Conservation (phyloP, 2,329 filamentous ascomycete genomes). For the Fusarium concolor region DNA sequence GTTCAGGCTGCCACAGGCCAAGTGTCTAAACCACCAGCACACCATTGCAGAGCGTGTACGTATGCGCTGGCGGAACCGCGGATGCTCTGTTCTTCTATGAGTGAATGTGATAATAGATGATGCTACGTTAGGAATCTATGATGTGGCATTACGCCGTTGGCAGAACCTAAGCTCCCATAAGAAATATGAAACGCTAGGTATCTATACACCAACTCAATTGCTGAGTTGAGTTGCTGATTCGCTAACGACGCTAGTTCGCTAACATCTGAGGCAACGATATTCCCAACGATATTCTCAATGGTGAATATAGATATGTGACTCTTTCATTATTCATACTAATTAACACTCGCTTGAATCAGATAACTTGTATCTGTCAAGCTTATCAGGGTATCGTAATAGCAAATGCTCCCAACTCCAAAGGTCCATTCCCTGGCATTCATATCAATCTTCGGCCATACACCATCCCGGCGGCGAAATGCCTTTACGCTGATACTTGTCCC, state of each 20-base stretch:
- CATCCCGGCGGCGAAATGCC: conserved; percentile 41
- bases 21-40: background rate
- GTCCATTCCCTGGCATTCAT: background rate
- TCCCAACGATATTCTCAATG: background rate
- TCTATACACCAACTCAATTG: background rate
- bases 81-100: conserved; percentile 9
- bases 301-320: background rate
- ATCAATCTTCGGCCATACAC: conserved; percentile 38
- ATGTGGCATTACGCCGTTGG: conserved; percentile 44
- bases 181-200: conserved; percentile 20
- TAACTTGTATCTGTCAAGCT: background rate
- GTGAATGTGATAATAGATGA: conserved; percentile 28
- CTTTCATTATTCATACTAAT: background rate
- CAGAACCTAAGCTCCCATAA: conserved; percentile 18
- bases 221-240: background rate
- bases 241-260: background rate
- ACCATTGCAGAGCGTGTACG: background rate
- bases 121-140: conserved; percentile 30
- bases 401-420: conserved; percentile 26
- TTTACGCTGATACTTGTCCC: conserved; percentile 32
- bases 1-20: conserved; percentile 11
- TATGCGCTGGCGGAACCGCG: conserved; percentile 27
- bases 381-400: conserved; percentile 37
- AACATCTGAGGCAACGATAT: background rate
- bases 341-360: conserved; percentile 1